Evolutionary conservation across 176 grass and related monocot genomes (phyloP), one percentile per base, ranked within the genome.

Genomic region (Oryza meyeriana): DNA sequence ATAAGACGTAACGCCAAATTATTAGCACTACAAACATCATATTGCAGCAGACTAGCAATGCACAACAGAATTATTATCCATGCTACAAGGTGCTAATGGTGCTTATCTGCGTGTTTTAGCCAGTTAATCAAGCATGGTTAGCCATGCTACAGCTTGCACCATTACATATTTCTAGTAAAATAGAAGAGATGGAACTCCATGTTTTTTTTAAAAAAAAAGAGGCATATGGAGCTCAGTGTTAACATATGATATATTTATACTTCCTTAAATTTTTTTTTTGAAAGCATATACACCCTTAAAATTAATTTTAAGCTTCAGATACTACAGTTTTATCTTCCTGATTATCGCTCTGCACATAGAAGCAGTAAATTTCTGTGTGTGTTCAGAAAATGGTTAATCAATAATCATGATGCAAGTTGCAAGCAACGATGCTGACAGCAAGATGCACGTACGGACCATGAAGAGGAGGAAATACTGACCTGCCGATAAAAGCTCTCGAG

Each of bases 401-500:
- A n/a, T n/a, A n/a, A n/a, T n/a, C n/a, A n/a, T n/a, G n/a, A 72
- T 14, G 39, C 67, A n/a, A n/a, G n/a, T n/a, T 6, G 18, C 20
- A n/a, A 55, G 5, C 32, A 72, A 65, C 38, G 61, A 39, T n/a
- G 66, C 70, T 22, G 32, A 59, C 4, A 4, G 44, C 6, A 32
- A 3, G 20, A 48, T 58, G 67, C 27, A 81, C 30, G 38, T 35
- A 81, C 30, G 38, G 16, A 33, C 28, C 12, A 44, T 3, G 16
- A 78, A 5, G 69, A 50, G 44, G 41, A 40, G 18, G 16, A 72
- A 84, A 71, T 77, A 62, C 74, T 48, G 68, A 98, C 96, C 87
- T 99, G 80, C n/a, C 82, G 83, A 74, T 93, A 84, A 84, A 99
- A 92, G 69, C 76, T 79, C 80, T 99, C 96, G 2, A 99, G 83